Percentiles rank a stretch among this genome's conserved stretches.
Conservation (phyloP, 2,329 filamentous ascomycete genomes). For the Alternaria triticimaculans region DNA sequence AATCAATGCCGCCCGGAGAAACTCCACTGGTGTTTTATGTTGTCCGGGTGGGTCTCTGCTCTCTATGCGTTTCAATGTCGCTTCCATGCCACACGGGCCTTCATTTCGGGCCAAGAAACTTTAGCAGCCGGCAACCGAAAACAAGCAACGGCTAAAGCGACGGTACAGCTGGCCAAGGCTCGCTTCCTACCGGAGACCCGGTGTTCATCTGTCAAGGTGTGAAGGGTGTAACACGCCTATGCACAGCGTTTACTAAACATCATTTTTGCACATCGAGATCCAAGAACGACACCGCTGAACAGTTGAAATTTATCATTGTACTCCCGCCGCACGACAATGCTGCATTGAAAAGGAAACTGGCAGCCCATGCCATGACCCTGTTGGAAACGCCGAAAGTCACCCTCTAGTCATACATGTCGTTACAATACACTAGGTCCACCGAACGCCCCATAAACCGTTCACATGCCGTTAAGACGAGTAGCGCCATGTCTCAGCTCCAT, state of each 20-base stretch:
- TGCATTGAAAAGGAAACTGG: neutral
- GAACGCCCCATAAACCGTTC: neutral
- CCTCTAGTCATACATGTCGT: conserved; percentile 11
- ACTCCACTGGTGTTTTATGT: neutral
- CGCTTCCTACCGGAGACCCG: neutral
- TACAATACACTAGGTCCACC: conserved; percentile 4
- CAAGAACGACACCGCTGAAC: neutral
- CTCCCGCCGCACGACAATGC: too few relatives aligned
- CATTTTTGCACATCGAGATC: neutral
- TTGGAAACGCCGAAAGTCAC: neutral
- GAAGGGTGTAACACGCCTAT: neutral
- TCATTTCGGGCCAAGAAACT: neutral
- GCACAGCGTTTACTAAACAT: neutral
- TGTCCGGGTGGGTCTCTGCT: neutral
- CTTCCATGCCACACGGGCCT: neutral
- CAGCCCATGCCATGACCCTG: neutral
- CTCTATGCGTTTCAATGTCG: neutral
- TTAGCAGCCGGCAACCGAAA: neutral
- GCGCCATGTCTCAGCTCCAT: conserved; percentile 44
- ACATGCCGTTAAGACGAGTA: conserved; percentile 18
- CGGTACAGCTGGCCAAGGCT: neutral
- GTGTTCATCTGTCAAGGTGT: neutral
- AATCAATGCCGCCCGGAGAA: neutral
- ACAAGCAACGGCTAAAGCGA: neutral
- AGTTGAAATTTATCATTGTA: neutral